Percentiles rank a stretch among this genome's conserved stretches.
Evolutionary conservation across 2,329 filamentous ascomycete genomes (phyloP).

Genomic region (Ceratocystis diversiconidia): DNA sequence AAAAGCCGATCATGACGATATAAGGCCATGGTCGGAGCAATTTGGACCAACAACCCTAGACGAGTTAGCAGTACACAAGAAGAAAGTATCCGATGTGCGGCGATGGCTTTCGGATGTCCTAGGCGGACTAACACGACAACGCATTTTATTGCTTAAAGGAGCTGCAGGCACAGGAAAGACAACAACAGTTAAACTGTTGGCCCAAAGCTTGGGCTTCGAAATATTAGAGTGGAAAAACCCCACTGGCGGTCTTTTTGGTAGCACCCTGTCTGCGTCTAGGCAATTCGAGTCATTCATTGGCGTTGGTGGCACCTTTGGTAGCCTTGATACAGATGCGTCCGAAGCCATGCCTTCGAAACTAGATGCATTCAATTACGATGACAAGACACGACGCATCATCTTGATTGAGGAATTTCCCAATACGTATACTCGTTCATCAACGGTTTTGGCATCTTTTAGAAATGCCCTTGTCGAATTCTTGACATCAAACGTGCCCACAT

Average conservation of each 20-base stretch:
- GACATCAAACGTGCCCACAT: constrained; percentile 47
- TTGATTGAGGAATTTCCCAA: constrained; percentile 74
- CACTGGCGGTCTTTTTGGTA: constrained; percentile 41
- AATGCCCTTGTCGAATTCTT: constrained; percentile 62
- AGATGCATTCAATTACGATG: constrained; percentile 1
- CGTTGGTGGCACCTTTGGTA: constrained; percentile 65
- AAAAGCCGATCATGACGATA: constrained; percentile 34
- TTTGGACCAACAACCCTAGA: constrained; percentile 63
- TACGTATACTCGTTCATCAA: constrained; percentile 52
- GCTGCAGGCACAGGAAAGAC: constrained; percentile 89
- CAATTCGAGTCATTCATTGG: constrained; percentile 90
- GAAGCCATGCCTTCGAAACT: not conserved
- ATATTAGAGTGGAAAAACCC: constrained; percentile 89
- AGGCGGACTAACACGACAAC: constrained; percentile 48
- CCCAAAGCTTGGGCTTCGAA: constrained; percentile 60
- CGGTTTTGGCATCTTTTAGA: constrained; percentile 55
- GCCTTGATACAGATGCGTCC: constrained; percentile 36
- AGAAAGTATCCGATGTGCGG: constrained; percentile 75
- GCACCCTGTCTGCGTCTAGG: constrained; percentile 54
- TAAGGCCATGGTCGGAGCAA: constrained; percentile 73
- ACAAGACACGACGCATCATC: constrained; percentile 38
- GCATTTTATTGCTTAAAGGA: constrained; percentile 73
- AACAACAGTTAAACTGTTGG: constrained; percentile 65
- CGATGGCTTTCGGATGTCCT: constrained; percentile 69
- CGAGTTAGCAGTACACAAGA: constrained; percentile 88